A percentile compares a stretch with the other conserved stretches of the same genome.
These are phyloP conservation scores for Schwanniomyces polymorphus DNA, from an alignment of 805 yeast species.

Conservation along the genomic window DNA sequence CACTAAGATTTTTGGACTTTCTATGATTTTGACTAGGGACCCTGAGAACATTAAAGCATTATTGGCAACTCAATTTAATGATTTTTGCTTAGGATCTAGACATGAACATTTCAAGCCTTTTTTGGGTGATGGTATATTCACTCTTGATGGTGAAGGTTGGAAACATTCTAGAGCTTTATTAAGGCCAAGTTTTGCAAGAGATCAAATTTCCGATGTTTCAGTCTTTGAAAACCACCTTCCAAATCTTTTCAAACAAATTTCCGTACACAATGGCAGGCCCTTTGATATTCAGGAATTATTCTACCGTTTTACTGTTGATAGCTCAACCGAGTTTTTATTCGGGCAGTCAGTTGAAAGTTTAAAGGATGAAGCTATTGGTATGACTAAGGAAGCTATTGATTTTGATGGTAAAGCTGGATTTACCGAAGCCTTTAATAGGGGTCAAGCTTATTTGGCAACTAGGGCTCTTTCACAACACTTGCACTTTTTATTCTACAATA, in stretches of 20 bases:
- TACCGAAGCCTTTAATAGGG: slow-evolving; percentile 32
- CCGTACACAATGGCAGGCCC: slow-evolving; percentile 17
- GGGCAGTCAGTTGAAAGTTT: slow-evolving; percentile 36
- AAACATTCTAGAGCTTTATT: slow-evolving; percentile 36
- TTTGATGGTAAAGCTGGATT: slow-evolving; percentile 30
- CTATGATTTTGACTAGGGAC: slow-evolving; percentile 26
- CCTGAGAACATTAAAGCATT: slow-evolving; percentile 39
- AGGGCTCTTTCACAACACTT: slow-evolving; percentile 33
- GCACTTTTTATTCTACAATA: slow-evolving; percentile 21
- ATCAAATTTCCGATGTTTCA: slow-evolving; percentile 34
- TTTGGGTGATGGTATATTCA: slow-evolving; percentile 39
- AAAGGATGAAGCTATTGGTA: slow-evolving; percentile 25
- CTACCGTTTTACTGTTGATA: slow-evolving; percentile 36
- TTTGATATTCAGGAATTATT: slow-evolving; percentile 36
- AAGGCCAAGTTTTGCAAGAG: slow-evolving; percentile 40
- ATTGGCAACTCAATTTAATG: slow-evolving; percentile 38
- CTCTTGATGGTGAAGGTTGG: slow-evolving; percentile 40
- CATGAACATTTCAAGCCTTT: slow-evolving; percentile 30
- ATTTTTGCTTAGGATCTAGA: slow-evolving; percentile 33
- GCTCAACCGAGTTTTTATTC: slow-evolving; percentile 42
- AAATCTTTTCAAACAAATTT: slow-evolving; percentile 23
- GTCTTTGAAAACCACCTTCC: slow-evolving; percentile 33
- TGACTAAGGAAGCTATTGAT: slow-evolving; percentile 18
- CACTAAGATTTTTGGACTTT: slow-evolving; percentile 8
- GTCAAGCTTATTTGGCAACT: slow-evolving; percentile 33